Base-by-base conservation (phyloP, 441 rosid species). In the Pelargonium cotyledonis region DNA sequence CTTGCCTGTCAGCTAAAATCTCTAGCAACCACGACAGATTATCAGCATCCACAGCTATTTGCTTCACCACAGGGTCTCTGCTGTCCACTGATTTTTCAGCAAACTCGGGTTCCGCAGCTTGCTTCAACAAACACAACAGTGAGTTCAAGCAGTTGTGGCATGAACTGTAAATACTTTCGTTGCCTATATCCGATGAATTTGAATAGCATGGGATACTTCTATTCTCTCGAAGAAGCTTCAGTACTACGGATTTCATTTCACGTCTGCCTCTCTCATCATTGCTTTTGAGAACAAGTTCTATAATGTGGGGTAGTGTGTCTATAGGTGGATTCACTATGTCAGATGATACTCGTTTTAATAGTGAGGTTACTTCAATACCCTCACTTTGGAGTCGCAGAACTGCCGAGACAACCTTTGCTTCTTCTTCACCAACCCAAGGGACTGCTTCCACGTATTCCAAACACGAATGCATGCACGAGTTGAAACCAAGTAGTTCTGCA, bases 371-470 rank as follows among this genome's bases (percentile, higher is more conserved):
- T 67, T 84, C 85, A 61, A 85, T 67, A 41, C 86, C 92, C 79
- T 94, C 90, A 43, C 80, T 78, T 70, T 88, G 91, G 21, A 94
- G 86, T 51, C 81, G 80, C 40, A 86, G 77, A 57, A 94, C 81
- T 7, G 92, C 84, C 11, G 92, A 88, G 68, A 94, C 84, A 15
- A 94, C 98, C 75, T 86, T 89, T 75, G 91, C 98, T 77, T 94
- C 97, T 79, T 93, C 98, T 66, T 38, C 43, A 2, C 97, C 98
- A 19, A 89, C 92, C 97, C 98, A 94, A 0, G 98, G 98, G 78
- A 91, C 98, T 67, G 98, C 98, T 86, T 94, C 98, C 71, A 94
- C 74, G 71, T 88, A 94, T 81, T 89, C 95, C 82, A 92, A 85
- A 77, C 96, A 91, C 70, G 93, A 84, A 41, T 71, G 80, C 1